A percentile compares a stretch with the other conserved stretches of the same genome.
phyloP scores from a whole-genome alignment of 805 yeast genomes.

The Candida glaebosa region DNA sequence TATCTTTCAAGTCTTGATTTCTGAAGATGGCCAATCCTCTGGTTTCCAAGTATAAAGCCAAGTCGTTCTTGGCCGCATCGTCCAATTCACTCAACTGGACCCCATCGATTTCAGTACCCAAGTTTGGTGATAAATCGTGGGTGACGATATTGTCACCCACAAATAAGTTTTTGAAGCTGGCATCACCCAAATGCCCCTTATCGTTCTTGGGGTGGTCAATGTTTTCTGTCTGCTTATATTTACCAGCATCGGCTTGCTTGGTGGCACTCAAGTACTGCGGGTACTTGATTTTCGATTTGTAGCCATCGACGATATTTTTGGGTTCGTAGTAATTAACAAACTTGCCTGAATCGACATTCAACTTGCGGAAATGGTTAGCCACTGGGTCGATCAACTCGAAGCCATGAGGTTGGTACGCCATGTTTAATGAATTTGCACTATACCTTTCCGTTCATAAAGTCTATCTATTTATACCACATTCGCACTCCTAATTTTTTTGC shows the following conservation, averaged over 20 bases:
- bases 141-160: slow-evolving; percentile 11
- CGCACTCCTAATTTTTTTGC: neutral
- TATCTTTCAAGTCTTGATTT: slow-evolving; percentile 24
- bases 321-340: neutral
- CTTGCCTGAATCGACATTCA: neutral
- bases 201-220: slow-evolving; percentile 20
- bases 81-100: slow-evolving; percentile 22
- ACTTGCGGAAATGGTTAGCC: slow-evolving; percentile 1
- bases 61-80: slow-evolving; percentile 24
- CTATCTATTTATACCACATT: slow-evolving; percentile 2
- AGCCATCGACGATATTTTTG: slow-evolving; percentile 9
- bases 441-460: too few relatives aligned
- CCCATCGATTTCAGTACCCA: slow-evolving; percentile 25
- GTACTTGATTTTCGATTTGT: slow-evolving; percentile 16
- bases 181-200: slow-evolving; percentile 24
- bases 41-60: slow-evolving; percentile 22
- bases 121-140: slow-evolving; percentile 22
- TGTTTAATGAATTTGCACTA: neutral
- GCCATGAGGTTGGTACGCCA: slow-evolving; percentile 1
- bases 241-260: slow-evolving; percentile 16
- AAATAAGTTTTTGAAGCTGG: slow-evolving; percentile 16
- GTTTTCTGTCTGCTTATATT: slow-evolving; percentile 17
- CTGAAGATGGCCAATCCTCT: slow-evolving; percentile 25
- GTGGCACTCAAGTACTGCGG: slow-evolving; percentile 19
- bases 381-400: slow-evolving; percentile 1